Percentiles rank a stretch among this genome's conserved stretches.
Evolutionary conservation across 768 basidiomycete species (phyloP).

Genomic region (Amanita jacksonii): DNA sequence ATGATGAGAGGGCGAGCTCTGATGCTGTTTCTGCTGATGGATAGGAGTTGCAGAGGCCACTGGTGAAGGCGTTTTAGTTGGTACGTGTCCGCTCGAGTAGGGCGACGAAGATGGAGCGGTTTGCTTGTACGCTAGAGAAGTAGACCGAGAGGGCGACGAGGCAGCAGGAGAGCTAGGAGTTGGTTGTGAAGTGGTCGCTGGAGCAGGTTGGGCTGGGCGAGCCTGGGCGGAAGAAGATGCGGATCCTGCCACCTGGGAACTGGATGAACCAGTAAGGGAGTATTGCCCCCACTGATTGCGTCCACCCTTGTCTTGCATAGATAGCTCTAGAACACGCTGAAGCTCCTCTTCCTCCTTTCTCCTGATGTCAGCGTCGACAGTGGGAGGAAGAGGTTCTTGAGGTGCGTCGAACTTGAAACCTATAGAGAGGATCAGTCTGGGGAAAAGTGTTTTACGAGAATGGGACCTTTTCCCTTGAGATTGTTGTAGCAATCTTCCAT

Average conservation of each 20-base stretch:
- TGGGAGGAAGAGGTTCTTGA: constrained; percentile 54
- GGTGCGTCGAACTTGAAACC: constrained; percentile 65
- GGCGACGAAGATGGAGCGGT: constrained; percentile 17
- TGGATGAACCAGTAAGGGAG: too few relatives aligned
- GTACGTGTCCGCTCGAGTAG: constrained; percentile 46
- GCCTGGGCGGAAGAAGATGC: too few relatives aligned
- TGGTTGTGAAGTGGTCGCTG: constrained; percentile 27
- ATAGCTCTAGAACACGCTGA: constrained; percentile 85
- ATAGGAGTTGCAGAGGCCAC: constrained; percentile 17
- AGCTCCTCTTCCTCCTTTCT: constrained; percentile 91
- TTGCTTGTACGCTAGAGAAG: constrained; percentile 17
- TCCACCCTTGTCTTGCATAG: constrained; percentile 87
- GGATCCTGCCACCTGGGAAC: too few relatives aligned
- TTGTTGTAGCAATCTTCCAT: constrained; percentile 86
- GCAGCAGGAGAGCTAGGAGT: constrained; percentile 20
- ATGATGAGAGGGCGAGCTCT: constrained; percentile 14
- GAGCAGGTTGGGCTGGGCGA: too few relatives aligned
- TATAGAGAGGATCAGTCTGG: constrained; percentile 18
- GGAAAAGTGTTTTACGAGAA: neutral
- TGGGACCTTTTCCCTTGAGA: constrained; percentile 72
- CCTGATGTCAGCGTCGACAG: constrained; percentile 70
- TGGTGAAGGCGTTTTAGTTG: constrained; percentile 43
- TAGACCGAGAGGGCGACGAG: constrained; percentile 11
- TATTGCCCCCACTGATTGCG: constrained; percentile 45
- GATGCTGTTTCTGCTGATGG: constrained; percentile 17